These are phyloP conservation scores for Misopates orontium DNA, from an alignment of 257 asterid genomes.

Conservation along the genomic window DNA sequence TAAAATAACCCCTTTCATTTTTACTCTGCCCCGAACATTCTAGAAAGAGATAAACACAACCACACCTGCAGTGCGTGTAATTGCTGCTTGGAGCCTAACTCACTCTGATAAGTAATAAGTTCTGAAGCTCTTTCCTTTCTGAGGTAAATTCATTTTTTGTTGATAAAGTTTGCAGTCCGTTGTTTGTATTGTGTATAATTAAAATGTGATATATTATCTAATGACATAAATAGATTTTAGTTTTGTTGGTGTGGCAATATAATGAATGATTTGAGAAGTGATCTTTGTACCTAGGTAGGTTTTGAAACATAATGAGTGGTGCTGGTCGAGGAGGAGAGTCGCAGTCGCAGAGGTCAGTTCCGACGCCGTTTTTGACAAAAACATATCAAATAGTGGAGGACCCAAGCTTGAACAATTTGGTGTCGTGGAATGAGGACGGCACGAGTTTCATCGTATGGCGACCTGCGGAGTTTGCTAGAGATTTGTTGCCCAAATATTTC, in stretches of 20 bases:
- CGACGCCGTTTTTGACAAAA: slow-evolving; percentile 86
- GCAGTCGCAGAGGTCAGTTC: slow-evolving; percentile 59
- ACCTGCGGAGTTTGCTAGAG: slow-evolving; percentile 84
- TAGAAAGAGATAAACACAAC: slow-evolving; percentile 30
- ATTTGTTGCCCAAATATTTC: slow-evolving; percentile 80
- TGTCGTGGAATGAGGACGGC: slow-evolving; percentile 92
- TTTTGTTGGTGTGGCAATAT: background rate
- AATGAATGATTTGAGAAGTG: background rate
- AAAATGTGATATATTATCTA: background rate
- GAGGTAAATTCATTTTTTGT: no score
- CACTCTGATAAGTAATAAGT: background rate
- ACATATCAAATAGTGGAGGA: slow-evolving; percentile 82
- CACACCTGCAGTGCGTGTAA: background rate
- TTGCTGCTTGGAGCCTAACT: background rate
- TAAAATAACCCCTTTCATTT: background rate
- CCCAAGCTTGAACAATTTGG: slow-evolving; percentile 59
- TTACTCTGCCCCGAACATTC: slow-evolving; percentile 32
- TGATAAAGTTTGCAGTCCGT: no score
- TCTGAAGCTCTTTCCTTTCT: background rate
- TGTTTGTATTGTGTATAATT: background rate
- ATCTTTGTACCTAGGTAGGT: slow-evolving; percentile 23
- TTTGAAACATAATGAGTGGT: slow-evolving; percentile 32
- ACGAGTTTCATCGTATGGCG: slow-evolving; percentile 82
- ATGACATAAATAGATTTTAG: background rate
- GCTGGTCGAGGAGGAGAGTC: no score